Evolutionary conservation across 306 rosid genomes (phyloP), one percentile per base, ranked within the genome.

Genomic region (Pterocarpus macrocarpus): DNA sequence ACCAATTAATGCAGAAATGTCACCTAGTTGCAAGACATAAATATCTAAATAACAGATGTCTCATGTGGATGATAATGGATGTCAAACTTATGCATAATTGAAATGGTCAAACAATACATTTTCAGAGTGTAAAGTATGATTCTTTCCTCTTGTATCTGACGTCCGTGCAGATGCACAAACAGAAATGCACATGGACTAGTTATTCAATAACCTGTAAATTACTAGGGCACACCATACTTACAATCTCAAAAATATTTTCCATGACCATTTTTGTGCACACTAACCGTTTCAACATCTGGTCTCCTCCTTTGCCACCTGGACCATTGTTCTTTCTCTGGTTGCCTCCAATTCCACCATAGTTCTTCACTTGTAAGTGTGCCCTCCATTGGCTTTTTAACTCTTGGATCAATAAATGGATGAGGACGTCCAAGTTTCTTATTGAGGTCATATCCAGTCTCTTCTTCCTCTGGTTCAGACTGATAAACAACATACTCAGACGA

Each of bases 251-350:
- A 69, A 45, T 4, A 16, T 28, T 44, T 17, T 76, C 50, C 35
- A 34, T 7, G 4, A 67, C 49, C 41, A 69, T 50, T 35, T 53
- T 53, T 59, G 30, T 38, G 73, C 56, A 79, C 72, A 91, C 98
- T 74, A 75, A 95, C 99, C 91, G 97, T 93, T 85, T 95, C 99
- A 88, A 76, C 76, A 82, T 95, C 98, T 2, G 99, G 98, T 70
- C 83, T 82, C 86, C 98, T 95, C 85, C 99, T 90, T 80, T 95
- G 98, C 99, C 99, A 95, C 80, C 99, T 90, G 71, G 99, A 95
- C 98, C 98, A 95, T 70, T 90, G 93, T 53, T 91, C 98, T 35
- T 93, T 89, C 65, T 93, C 98, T 30, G 98, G 96, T 76, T 93
- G 85, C 85, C 84, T 88, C 99, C 99, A 95, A 85, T 95, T 86